Evolutionary conservation across 2,329 filamentous ascomycete genomes (phyloP).

Genomic region (Xylariaceae sp.): DNA sequence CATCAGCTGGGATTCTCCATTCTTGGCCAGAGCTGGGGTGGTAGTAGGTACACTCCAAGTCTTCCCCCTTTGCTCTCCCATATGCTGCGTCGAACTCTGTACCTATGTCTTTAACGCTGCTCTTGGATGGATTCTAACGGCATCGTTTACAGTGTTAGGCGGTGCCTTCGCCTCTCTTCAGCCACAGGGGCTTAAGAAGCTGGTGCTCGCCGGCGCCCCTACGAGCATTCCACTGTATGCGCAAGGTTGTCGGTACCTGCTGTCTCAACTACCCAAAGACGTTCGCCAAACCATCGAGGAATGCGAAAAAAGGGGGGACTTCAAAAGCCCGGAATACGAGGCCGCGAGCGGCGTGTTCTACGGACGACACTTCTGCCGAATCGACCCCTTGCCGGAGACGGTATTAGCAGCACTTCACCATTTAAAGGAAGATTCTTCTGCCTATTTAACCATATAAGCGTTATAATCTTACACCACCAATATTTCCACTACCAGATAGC

Average conservation of each 20-base stretch:
- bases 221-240: constrained; percentile 9
- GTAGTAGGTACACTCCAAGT: too few relatives aligned
- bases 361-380: constrained; percentile 7
- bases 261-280: constrained; percentile 5
- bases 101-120: too few relatives aligned
- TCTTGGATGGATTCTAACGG: neutral
- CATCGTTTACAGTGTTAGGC: neutral
- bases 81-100: neutral
- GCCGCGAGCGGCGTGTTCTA: constrained; percentile 12
- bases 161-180: constrained; percentile 3
- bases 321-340: constrained; percentile 12
- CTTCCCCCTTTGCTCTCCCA: too few relatives aligned
- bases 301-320: constrained; percentile 7
- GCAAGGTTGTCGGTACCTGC: constrained; percentile 4
- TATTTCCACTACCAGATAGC: constrained; percentile 1
- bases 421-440: constrained; percentile 25
- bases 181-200: constrained; percentile 11
- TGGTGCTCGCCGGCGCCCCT: constrained; percentile 5
- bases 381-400: constrained; percentile 11
- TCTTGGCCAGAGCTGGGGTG: constrained; percentile 15
- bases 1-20: constrained; percentile 9
- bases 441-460: constrained; percentile 31
- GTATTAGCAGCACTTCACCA: constrained; percentile 22
- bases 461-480: neutral
- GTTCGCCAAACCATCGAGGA: constrained; percentile 10